Conservation (phyloP, 768 basidiomycete genomes). For the Russula abietina region DNA sequence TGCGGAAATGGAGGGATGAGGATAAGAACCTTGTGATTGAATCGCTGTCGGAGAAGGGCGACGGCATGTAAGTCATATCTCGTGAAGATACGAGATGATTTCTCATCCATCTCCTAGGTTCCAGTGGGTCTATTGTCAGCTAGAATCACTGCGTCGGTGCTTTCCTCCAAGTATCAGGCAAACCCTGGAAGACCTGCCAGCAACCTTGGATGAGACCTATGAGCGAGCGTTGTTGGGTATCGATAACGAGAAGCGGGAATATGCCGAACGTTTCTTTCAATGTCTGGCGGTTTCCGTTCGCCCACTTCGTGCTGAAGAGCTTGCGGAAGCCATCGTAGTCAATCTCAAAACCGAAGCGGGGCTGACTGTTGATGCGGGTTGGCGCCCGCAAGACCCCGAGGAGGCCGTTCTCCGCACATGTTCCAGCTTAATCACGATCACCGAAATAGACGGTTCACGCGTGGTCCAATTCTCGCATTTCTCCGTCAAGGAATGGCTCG, state of each 20-base stretch:
- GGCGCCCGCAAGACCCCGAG: not conserved
- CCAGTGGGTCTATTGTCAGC: conserved; percentile 1
- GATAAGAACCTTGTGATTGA: not conserved
- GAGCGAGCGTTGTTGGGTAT: not conserved
- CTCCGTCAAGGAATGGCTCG: conserved; percentile 4
- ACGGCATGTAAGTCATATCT: not conserved
- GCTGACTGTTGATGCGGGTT: not conserved
- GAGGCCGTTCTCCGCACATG: conserved; percentile 3
- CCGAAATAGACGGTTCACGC: not conserved
- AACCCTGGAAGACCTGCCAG: conserved; percentile 1
- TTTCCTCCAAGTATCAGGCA: not conserved
- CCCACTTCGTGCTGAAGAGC: conserved; percentile 7
- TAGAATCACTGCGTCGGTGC: conserved; percentile 5
- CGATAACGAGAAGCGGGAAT: not conserved
- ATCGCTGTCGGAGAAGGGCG: not conserved
- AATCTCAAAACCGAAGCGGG: not conserved
- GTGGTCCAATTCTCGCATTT: not conserved
- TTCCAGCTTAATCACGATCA: conserved; percentile 6
- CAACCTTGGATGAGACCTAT: conserved; percentile 9
- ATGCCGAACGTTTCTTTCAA: conserved; percentile 8
- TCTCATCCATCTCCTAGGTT: conserved; percentile 1
- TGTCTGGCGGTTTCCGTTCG: not conserved
- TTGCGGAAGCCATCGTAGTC: conserved; percentile 7
- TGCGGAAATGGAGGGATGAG: not conserved
- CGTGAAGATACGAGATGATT: not conserved